Evolutionary conservation across 305 asterid species (phyloP).

Genomic region (Salvia sclarea): DNA sequence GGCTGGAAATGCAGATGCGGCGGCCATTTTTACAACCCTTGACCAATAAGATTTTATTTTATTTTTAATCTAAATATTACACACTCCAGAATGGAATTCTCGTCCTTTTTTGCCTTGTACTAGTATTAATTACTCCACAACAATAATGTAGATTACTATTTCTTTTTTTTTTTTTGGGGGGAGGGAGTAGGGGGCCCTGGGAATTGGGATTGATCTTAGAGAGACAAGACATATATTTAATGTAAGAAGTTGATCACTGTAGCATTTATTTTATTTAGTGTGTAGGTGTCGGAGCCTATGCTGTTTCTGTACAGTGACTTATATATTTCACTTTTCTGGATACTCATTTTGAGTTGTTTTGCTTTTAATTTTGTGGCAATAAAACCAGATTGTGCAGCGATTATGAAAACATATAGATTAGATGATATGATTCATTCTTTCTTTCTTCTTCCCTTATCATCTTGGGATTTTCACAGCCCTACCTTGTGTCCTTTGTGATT

Average conservation of each 20-base stretch:
- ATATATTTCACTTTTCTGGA: constrained; percentile 15
- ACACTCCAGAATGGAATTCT: constrained; percentile 24
- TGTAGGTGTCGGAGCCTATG: constrained; percentile 28
- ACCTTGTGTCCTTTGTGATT: constrained; percentile 29
- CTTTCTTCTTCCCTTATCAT: constrained; percentile 36
- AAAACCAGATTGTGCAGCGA: background rate
- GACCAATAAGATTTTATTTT: constrained; percentile 30
- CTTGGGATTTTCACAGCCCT: constrained; percentile 39
- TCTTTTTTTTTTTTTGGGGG: background rate
- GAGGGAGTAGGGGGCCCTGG: constrained; percentile 9
- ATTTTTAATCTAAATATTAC: too few relatives aligned
- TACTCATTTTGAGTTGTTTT: constrained; percentile 9
- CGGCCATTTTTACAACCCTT: constrained; percentile 72
- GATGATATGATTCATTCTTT: background rate
- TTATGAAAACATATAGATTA: background rate
- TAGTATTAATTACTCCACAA: too few relatives aligned
- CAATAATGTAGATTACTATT: background rate
- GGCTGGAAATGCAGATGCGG: constrained; percentile 94
- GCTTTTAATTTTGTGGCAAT: constrained; percentile 8
- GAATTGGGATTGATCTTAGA: constrained; percentile 27
- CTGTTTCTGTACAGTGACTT: constrained; percentile 32
- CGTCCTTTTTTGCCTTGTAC: background rate
- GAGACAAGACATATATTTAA: constrained; percentile 28
- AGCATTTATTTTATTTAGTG: constrained; percentile 37
- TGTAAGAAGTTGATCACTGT: constrained; percentile 22